Conservation (phyloP, 2,329 filamentous ascomycete genomes). For the Madurella fahalii region DNA sequence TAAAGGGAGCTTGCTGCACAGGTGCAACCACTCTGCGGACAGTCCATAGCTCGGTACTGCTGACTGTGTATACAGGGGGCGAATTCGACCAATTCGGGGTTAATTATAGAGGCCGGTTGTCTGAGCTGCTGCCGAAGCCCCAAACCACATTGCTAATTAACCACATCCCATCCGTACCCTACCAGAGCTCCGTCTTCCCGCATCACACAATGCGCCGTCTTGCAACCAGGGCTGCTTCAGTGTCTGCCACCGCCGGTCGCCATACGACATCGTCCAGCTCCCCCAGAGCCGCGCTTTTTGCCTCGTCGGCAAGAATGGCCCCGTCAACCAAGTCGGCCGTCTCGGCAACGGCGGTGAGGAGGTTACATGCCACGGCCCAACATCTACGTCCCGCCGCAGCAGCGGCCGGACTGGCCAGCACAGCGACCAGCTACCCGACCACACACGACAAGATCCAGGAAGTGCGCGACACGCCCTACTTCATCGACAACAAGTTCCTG, state of each 20-base stretch:
- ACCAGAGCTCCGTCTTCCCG: conserved; percentile 1
- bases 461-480: conserved; percentile 71
- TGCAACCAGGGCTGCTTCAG: conserved; percentile 37
- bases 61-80: neutral
- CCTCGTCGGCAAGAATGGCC: conserved; percentile 31
- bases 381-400: conserved; percentile 51
- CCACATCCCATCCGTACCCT: conserved; percentile 1
- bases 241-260: conserved; percentile 33
- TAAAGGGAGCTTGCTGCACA: conserved; percentile 12
- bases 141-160: neutral
- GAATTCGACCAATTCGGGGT: conserved; percentile 16
- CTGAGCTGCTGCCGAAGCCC: neutral
- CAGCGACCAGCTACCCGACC: conserved; percentile 60
- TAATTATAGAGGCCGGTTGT: conserved; percentile 21
- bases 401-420: conserved; percentile 45
- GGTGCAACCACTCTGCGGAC: neutral
- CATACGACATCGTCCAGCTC: conserved; percentile 21
- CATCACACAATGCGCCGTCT: conserved; percentile 43
- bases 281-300: conserved; percentile 22
- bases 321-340: conserved; percentile 29
- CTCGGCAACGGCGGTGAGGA: conserved; percentile 42
- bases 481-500: conserved; percentile 75
- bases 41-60: neutral
- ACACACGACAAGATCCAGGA: conserved; percentile 66
- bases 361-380: conserved; percentile 54